These are phyloP conservation scores for Cystofilobasidium macerans DNA, from an alignment of 768 basidiomycete genomes.

Conservation along the genomic window DNA sequence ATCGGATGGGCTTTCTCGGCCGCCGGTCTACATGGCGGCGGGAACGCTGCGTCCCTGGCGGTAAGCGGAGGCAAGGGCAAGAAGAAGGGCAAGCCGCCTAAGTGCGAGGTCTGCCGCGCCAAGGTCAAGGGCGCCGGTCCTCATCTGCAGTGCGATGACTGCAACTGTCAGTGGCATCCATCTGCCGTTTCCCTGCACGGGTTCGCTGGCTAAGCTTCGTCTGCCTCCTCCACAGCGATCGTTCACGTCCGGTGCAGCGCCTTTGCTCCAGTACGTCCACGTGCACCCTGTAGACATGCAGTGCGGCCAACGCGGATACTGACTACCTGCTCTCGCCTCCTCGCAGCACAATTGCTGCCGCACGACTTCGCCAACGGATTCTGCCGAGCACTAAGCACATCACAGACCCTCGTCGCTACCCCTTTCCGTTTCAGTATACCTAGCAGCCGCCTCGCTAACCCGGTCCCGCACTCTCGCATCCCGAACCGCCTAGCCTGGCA, in stretches of 20 bases:
- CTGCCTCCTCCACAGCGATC: not conserved
- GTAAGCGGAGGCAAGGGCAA: not conserved
- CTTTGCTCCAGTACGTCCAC: no score
- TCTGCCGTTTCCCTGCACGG: not conserved
- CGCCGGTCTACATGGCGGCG: not conserved
- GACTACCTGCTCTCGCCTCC: no score
- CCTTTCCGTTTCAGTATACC: no score
- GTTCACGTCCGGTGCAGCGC: slow-evolving; percentile 22
- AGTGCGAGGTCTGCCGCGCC: not conserved
- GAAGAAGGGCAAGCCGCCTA: not conserved
- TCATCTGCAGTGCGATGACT: slow-evolving; percentile 16
- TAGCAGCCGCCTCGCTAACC: no score
- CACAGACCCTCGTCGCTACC: no score
- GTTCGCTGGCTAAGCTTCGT: not conserved
- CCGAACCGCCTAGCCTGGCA: no score
- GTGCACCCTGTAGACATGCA: no score
- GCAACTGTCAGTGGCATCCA: not conserved
- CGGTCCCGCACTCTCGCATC: no score
- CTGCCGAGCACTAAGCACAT: no score
- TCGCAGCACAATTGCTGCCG: no score
- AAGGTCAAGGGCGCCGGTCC: slow-evolving; percentile 8
- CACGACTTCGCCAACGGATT: no score
- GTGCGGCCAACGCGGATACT: no score
- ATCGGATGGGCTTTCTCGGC: slow-evolving; percentile 10
- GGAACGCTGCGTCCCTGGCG: not conserved